These are phyloP conservation scores for Rusavskia elegans DNA, from an alignment of 495 filamentous ascomycete genomes.

Conservation along the genomic window DNA sequence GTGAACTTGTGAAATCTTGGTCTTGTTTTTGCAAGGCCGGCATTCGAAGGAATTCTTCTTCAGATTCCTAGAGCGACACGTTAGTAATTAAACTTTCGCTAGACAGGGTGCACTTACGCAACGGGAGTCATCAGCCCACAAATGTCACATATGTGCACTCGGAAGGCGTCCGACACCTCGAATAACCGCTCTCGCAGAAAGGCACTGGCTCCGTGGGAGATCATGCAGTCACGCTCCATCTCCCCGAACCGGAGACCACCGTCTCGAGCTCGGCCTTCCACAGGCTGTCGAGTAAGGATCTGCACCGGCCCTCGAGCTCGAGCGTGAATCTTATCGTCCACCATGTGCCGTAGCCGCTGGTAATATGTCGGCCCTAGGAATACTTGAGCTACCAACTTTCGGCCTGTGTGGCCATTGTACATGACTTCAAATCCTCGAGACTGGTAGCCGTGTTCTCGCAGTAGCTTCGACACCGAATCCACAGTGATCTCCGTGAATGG, in stretches of 20 bases:
- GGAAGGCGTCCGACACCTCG: constrained; percentile 94
- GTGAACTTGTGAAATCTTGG: constrained; percentile 88
- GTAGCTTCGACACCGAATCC: constrained; percentile 73
- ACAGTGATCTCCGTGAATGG: constrained; percentile 98
- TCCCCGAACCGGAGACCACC: constrained; percentile 98
- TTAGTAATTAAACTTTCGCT: constrained; percentile 19
- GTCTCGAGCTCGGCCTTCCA: constrained; percentile 93
- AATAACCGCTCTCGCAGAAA: constrained; percentile 97
- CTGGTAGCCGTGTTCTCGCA: constrained; percentile 89
- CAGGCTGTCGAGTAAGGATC: constrained; percentile 95
- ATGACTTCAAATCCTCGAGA: constrained; percentile 94
- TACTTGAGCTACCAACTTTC: constrained; percentile 81
- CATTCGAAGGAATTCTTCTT: constrained; percentile 92
- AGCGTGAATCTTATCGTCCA: constrained; percentile 99
- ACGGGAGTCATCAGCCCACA: constrained; percentile 98
- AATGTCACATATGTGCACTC: constrained; percentile 96
- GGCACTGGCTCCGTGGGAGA: constrained; percentile 86
- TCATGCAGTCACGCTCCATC: constrained; percentile 99
- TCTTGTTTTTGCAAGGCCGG: constrained; percentile 96
- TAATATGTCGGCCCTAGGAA: constrained; percentile 99
- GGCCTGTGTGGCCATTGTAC: constrained; percentile 95
- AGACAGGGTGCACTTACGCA: constrained; percentile 48
- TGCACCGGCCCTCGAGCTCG: constrained; percentile 89
- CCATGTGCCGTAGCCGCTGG: constrained; percentile 97
- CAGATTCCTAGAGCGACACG: constrained; percentile 49